Conservation (phyloP, 106 monocot genomes). For the Dendrobium officinale region DNA sequence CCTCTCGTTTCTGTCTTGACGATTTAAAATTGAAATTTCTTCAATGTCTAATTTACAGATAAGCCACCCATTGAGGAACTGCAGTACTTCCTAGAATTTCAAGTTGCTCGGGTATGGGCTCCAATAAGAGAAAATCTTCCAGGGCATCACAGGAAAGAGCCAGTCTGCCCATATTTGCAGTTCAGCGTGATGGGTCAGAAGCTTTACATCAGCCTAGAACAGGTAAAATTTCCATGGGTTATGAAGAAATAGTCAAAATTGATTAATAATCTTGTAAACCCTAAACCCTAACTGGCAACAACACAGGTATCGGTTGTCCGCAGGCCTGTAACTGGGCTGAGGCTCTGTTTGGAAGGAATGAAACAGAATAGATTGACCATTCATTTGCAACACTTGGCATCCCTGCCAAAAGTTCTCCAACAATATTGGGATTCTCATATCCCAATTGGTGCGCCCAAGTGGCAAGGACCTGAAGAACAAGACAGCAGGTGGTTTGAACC, state of each 20-base stretch:
- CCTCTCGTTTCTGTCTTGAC: not conserved
- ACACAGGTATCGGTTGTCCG: slow-evolving; percentile 68
- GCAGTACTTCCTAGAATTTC: slow-evolving; percentile 79
- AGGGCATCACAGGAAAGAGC: slow-evolving; percentile 72
- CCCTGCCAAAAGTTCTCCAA: slow-evolving; percentile 69
- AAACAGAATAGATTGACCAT: slow-evolving; percentile 64
- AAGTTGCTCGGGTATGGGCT: slow-evolving; percentile 69
- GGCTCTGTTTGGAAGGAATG: slow-evolving; percentile 53
- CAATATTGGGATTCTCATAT: slow-evolving; percentile 64
- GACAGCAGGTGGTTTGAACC: slow-evolving; percentile 86
- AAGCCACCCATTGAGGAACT: slow-evolving; percentile 90
- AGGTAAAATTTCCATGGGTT: slow-evolving; percentile 30
- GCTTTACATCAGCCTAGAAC: slow-evolving; percentile 85
- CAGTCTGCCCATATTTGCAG: slow-evolving; percentile 79
- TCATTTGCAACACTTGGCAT: slow-evolving; percentile 54
- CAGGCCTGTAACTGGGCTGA: slow-evolving; percentile 66
- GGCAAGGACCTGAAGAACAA: slow-evolving; percentile 89
- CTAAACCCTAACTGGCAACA: not conserved
- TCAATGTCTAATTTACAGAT: slow-evolving; percentile 28
- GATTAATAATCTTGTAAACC: not conserved
- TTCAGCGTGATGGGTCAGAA: slow-evolving; percentile 92
- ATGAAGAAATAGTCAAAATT: not conserved
- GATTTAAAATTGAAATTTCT: not conserved
- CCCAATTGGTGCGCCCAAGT: slow-evolving; percentile 69
- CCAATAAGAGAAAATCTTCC: slow-evolving; percentile 55